Evolutionary conservation across 306 rosid species (phyloP), one percentile per base, ranked within the genome.

Genomic region (Fragaria vesca): DNA sequence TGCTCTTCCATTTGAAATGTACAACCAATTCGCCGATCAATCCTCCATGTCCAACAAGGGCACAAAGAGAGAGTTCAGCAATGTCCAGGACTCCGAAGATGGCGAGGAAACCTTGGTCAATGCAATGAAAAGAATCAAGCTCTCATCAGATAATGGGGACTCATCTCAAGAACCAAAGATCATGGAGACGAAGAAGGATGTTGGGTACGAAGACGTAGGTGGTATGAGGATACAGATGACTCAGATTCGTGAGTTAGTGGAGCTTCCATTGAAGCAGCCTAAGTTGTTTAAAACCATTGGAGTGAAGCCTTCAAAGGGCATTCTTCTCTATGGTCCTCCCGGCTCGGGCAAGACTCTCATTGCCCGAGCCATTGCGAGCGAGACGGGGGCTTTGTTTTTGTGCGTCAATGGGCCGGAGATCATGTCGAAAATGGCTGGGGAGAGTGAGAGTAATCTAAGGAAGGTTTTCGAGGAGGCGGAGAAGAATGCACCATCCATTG

Each of bases 291-390:
- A 66, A 2, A 34, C 20, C 9, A 36, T 66, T 36, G 70, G 70
- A 36, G 70, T 36, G 46, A 34, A 65, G 8, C 69, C 69, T 36
- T 46, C 69, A 34, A 65, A 65, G 69, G 69, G 69, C 8, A 65
- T 65, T 36, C 45, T 65, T 34, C 26, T 65, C 0, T 65, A 65
- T 12, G 69, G 69, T 10, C 45, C 69, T 1, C 26, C 46, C 3
- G 69, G 69, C 69, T 65, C 46, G 24, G 69, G 69, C 21, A 65
- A 65, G 13, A 65, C 46, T 7, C 46, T 65, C 0, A 65, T 30
- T 16, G 46, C 69, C 13, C 21, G 46, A 65, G 69, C 21, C 21
- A 34, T 65, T 2, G 69, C 45, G 0, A 65, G 30, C 24, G 69
- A 65, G 69, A 34, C 46, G 0, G 69, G 69, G 24, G 45, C 70